Percentiles rank a stretch among this genome's conserved stretches.
Conservation (phyloP, 139 green algal genomes). For the Ostreobium quekettii region DNA sequence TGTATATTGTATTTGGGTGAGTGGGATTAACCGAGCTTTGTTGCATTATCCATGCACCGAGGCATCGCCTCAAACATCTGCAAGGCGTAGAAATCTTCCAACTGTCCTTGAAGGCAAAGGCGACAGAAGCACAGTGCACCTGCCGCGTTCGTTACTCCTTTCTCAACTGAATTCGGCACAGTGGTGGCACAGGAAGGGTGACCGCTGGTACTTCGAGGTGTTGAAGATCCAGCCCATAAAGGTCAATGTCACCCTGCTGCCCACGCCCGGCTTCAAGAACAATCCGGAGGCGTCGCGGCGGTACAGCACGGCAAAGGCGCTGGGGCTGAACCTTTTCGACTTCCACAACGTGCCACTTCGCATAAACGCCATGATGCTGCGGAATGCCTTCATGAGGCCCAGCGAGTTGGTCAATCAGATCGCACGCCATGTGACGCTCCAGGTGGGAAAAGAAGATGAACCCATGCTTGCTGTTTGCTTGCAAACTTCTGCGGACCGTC, state of each 20-base stretch:
- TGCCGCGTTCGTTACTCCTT: too few species aligned
- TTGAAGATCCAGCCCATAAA: conserved; percentile 32
- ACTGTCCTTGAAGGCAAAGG: too few species aligned
- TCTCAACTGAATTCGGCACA: too few species aligned
- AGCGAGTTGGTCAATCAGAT: conserved; percentile 24
- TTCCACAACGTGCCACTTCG: conserved; percentile 40
- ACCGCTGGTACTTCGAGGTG: conserved; percentile 19
- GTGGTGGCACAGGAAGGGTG: conserved; percentile 4
- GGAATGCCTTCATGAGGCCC: conserved; percentile 30
- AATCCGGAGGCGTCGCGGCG: conserved; percentile 14
- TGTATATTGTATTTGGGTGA: too few species aligned
- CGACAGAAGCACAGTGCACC: too few species aligned
- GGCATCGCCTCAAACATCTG: too few species aligned
- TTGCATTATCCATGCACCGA: too few species aligned
- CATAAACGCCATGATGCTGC: conserved; percentile 31
- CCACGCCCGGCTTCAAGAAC: conserved; percentile 18
- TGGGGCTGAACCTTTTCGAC: conserved; percentile 39
- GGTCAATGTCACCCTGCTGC: conserved; percentile 42
- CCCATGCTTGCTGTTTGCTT: background rate
- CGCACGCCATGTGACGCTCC: conserved; percentile 27
- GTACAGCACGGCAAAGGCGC: conserved; percentile 26
- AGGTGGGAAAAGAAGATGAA: conserved; percentile 16
- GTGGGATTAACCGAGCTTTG: too few species aligned
- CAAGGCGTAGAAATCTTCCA: too few species aligned
- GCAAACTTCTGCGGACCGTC: background rate